Evolutionary conservation across 768 basidiomycete species (phyloP).

Genomic region (Suillus americanus): DNA sequence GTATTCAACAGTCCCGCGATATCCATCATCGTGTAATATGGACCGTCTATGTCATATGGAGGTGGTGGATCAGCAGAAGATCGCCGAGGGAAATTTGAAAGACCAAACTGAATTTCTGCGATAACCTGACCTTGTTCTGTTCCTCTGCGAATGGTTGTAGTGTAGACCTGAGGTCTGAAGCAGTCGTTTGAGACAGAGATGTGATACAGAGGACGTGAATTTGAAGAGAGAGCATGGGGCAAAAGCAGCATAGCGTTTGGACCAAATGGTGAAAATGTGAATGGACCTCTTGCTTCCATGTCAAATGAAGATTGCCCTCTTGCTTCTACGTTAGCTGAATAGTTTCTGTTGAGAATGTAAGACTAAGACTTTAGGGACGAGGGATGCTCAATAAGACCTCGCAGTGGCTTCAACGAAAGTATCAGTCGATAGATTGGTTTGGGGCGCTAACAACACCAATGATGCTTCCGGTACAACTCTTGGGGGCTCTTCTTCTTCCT

Average conservation of each 20-base stretch:
- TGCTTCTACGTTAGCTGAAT: too few species aligned
- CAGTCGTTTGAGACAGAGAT: slow-evolving; percentile 7
- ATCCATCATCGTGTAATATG: too few species aligned
- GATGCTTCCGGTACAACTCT: neutral
- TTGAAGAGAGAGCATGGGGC: slow-evolving; percentile 6
- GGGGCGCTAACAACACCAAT: neutral
- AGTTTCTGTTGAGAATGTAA: neutral
- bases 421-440: neutral
- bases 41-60: neutral
- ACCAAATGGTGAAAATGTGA: slow-evolving; percentile 11
- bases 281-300: neutral
- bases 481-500: neutral
- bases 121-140: neutral
- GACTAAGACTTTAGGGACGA: neutral
- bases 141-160: slow-evolving; percentile 2
- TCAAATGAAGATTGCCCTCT: too few species aligned
- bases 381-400: neutral
- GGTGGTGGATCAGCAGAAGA: neutral
- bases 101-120: neutral
- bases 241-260: slow-evolving; percentile 14
- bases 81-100: neutral
- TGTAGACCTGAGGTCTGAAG: slow-evolving; percentile 3
- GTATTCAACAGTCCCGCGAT: neutral
- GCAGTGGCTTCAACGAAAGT: neutral
- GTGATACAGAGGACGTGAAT: slow-evolving; percentile 10